These are phyloP conservation scores for Ceratocystis lukuohia DNA, from an alignment of 2,329 filamentous ascomycete genomes.

Conservation along the genomic window DNA sequence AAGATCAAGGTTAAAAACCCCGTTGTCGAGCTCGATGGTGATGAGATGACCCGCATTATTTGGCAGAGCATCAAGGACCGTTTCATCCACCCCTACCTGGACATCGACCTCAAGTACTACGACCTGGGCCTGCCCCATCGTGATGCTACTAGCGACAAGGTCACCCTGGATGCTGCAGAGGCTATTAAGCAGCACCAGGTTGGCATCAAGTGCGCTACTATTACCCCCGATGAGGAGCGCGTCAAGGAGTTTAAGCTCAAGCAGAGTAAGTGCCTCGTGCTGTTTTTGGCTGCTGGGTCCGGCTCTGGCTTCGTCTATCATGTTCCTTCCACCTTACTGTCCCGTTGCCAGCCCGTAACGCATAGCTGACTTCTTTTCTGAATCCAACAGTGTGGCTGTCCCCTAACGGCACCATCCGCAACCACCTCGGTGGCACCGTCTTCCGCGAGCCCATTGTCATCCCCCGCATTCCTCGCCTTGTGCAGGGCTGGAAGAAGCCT, in stretches of 20 bases:
- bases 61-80: conserved; percentile 99
- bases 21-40: conserved; percentile 90
- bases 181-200: conserved; percentile 99
- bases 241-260: conserved; percentile 98
- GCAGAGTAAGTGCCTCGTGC: conserved; percentile 54
- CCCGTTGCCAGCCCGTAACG: background rate
- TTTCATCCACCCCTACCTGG: conserved; percentile 91
- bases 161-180: conserved; percentile 87
- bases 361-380: background rate
- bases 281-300: background rate
- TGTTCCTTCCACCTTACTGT: no score
- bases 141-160: conserved; percentile 90
- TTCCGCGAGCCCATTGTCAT: conserved; percentile 99
- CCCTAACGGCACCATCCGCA: conserved; percentile 80
- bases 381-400: conserved; percentile 73
- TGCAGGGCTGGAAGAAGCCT: conserved; percentile 95
- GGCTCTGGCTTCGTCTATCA: background rate
- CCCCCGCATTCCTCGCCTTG: conserved; percentile 76
- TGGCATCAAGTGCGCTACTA: conserved; percentile 97
- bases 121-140: conserved; percentile 87
- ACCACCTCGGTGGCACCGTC: conserved; percentile 75
- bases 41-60: conserved; percentile 96
- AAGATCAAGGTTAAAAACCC: conserved; percentile 99
- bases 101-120: conserved; percentile 97
- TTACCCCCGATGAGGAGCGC: conserved; percentile 91